Conservation (phyloP, 129 eudicot genomes). For the Helianthus annuus region DNA sequence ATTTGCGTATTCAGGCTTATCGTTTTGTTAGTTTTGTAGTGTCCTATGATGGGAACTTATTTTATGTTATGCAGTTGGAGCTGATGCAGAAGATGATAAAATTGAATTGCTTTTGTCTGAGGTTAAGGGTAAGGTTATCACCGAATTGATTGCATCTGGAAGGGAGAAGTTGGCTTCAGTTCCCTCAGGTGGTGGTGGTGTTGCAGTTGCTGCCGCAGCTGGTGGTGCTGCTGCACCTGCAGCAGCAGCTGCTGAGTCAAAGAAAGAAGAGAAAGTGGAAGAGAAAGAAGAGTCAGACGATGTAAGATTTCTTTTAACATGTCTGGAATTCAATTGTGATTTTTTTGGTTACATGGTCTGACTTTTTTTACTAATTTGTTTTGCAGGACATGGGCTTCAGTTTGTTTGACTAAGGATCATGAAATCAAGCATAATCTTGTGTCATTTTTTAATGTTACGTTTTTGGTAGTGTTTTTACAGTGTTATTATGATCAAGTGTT, state of each 20-base stretch:
- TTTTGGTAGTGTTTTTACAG: conserved; percentile 21
- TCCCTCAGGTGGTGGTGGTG: conserved; percentile 48
- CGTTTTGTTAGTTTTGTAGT: background rate
- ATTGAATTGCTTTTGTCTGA: conserved; percentile 56
- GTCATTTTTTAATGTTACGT: conserved; percentile 6
- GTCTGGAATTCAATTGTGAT: background rate
- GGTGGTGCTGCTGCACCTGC: conserved; percentile 41
- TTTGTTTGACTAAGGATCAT: conserved; percentile 34
- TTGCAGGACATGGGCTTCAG: conserved; percentile 48
- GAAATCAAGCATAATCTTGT: conserved; percentile 8
- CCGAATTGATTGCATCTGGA: conserved; percentile 50
- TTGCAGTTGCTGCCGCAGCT: conserved; percentile 29
- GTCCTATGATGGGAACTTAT: conserved; percentile 15
- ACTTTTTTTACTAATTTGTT: background rate
- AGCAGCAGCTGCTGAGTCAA: conserved; percentile 33
- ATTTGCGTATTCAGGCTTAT: background rate
- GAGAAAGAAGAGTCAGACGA: conserved; percentile 50
- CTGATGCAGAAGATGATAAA: conserved; percentile 64
- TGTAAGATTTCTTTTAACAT: conserved; percentile 9
- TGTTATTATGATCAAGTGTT: conserved; percentile 13
- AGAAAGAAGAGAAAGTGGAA: conserved; percentile 47
- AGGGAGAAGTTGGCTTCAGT: conserved; percentile 51
- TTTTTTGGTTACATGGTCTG: background rate
- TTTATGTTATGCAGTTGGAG: conserved; percentile 55
- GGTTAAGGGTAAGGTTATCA: conserved; percentile 59